These are phyloP conservation scores for Zymoseptoria brevis DNA, from an alignment of 2,329 filamentous ascomycete genomes.

Conservation along the genomic window DNA sequence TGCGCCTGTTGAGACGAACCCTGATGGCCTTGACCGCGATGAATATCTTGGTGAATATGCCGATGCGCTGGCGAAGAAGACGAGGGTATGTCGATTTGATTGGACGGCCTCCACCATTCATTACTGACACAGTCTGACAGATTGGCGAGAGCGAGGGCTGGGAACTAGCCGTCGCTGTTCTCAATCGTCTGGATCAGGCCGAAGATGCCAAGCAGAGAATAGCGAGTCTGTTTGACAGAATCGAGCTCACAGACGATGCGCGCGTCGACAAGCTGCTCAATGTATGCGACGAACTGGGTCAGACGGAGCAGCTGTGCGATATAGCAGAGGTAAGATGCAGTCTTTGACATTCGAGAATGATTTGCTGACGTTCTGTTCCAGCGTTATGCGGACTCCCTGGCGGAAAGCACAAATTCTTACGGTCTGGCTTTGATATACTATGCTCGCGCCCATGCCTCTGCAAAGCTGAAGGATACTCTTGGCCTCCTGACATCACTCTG, in stretches of 20 bases:
- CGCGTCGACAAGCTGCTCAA: conserved; percentile 76
- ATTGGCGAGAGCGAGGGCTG: conserved; percentile 55
- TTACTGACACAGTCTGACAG: conserved; percentile 8
- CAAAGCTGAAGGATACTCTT: conserved; percentile 76
- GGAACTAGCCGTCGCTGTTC: conserved; percentile 77
- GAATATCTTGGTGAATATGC: conserved; percentile 72
- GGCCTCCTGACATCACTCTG: conserved; percentile 83
- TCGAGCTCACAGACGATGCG: conserved; percentile 62
- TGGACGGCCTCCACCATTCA: conserved; percentile 2
- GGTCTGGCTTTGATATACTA: conserved; percentile 88
- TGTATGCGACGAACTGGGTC: conserved; percentile 68
- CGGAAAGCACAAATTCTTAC: conserved; percentile 58
- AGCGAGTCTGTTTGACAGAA: conserved; percentile 60
- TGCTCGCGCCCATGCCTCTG: conserved; percentile 68
- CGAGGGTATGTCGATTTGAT: conserved; percentile 5
- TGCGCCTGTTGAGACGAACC: conserved; percentile 50
- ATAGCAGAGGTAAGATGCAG: conserved; percentile 64
- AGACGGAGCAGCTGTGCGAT: conserved; percentile 69
- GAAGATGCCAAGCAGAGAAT: conserved; percentile 66
- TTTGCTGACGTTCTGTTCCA: conserved; percentile 34
- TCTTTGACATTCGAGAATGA: neutral
- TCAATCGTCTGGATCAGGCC: conserved; percentile 71
- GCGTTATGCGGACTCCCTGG: conserved; percentile 75
- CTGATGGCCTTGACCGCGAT: conserved; percentile 69
- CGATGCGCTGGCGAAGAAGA: conserved; percentile 46